phyloP scores from a whole-genome alignment of 306 rosid genomes.

The Cicer judaicum region DNA sequence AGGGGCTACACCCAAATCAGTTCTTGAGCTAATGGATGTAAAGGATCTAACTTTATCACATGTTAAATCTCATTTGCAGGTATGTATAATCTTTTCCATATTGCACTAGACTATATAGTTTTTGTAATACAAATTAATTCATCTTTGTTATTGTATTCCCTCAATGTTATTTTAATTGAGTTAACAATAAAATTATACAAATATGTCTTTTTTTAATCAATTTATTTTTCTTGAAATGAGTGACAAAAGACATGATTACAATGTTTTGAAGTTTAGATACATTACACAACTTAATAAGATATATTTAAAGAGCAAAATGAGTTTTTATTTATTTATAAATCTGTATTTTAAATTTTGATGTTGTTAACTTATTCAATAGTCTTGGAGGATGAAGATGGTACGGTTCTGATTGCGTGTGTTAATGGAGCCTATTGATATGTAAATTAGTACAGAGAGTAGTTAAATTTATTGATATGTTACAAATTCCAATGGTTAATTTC shows the following conservation, averaged over 20 bases:
- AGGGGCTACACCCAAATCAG: constrained; percentile 99
- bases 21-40: constrained; percentile 99
- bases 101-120: neutral
- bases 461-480: constrained; percentile 41
- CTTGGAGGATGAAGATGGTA: constrained; percentile 33
- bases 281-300: too few relatives aligned
- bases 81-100: constrained; percentile 26
- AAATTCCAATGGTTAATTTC: constrained; percentile 67
- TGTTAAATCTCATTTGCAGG: constrained; percentile 99
- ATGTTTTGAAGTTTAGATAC: too few relatives aligned
- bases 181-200: too few relatives aligned
- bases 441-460: constrained; percentile 49
- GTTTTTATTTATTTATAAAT: too few relatives aligned
- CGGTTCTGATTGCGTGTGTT: constrained; percentile 41
- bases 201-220: too few relatives aligned
- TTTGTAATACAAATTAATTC: neutral
- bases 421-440: constrained; percentile 33
- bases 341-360: neutral
- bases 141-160: neutral
- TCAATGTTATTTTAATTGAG: neutral
- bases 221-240: too few relatives aligned
- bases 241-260: too few relatives aligned
- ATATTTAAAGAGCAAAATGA: too few relatives aligned
- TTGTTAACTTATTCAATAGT: constrained; percentile 3
- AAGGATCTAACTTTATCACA: constrained; percentile 99